Percentiles rank a stretch among this genome's conserved stretches.
Evolutionary conservation across 1,139 yeast species (phyloP).

Genomic region (Saccharomyces hybrid): DNA sequence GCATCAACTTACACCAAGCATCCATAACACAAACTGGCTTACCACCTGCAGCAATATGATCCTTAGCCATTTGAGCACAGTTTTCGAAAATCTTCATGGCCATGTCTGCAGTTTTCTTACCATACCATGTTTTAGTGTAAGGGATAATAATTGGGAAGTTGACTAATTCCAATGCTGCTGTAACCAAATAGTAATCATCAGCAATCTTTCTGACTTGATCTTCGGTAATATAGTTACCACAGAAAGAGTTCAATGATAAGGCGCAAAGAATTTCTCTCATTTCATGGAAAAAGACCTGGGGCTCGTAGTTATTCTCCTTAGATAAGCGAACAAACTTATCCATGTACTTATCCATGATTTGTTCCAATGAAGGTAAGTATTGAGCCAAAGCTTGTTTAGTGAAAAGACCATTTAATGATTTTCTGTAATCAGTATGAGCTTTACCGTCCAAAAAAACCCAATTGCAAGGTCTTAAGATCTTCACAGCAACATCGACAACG

Average conservation of each 20-base stretch:
- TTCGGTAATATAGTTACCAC: conserved; percentile 90
- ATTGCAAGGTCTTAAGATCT: conserved; percentile 86
- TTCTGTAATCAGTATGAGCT: conserved; percentile 88
- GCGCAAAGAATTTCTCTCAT: conserved; percentile 97
- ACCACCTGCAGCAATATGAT: conserved; percentile 70
- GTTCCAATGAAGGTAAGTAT: conserved; percentile 79
- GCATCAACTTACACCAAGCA: conserved; percentile 86
- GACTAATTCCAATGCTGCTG: conserved; percentile 93
- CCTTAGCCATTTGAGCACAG: conserved; percentile 83
- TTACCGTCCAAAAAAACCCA: conserved; percentile 98
- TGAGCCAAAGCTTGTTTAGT: conserved; percentile 74
- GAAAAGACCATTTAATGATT: conserved; percentile 82
- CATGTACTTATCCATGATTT: conserved; percentile 72
- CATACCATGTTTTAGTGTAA: conserved; percentile 96
- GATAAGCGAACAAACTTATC: conserved; percentile 53
- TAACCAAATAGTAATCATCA: conserved; percentile 82
- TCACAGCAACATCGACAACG: conserved; percentile 93
- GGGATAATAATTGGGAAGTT: conserved; percentile 96
- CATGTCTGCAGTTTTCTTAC: conserved; percentile 84
- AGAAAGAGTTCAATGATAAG: conserved; percentile 81
- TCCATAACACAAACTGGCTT: conserved; percentile 86
- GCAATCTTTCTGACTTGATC: conserved; percentile 82
- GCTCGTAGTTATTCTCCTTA: conserved; percentile 42
- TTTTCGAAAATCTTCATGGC: conserved; percentile 85
- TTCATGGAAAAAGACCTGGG: conserved; percentile 77